A percentile compares a stretch with the other conserved stretches of the same genome.
Evolutionary conservation across 495 filamentous ascomycete genomes (phyloP).

Genomic region (Neurospora sp.): DNA sequence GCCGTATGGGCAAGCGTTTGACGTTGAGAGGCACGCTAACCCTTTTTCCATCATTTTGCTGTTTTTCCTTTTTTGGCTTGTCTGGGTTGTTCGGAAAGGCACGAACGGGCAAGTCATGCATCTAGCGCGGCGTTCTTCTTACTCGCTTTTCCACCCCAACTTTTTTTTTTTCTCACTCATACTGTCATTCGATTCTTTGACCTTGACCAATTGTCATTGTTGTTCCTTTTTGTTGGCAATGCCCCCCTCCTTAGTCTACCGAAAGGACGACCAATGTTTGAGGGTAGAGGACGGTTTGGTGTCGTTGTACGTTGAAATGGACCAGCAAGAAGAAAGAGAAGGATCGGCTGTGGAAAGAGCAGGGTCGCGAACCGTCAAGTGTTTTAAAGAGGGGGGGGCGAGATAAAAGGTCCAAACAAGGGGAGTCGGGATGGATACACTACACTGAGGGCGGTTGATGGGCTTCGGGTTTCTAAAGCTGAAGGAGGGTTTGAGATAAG

Average conservation of each 20-base stretch:
- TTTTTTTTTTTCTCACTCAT: background rate
- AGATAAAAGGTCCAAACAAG: background rate
- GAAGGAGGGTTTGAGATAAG: background rate
- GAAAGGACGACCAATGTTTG: background rate
- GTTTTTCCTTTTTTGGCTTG: background rate
- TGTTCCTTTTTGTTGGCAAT: background rate
- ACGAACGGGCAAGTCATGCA: background rate
- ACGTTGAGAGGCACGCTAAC: background rate
- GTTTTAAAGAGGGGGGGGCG: background rate
- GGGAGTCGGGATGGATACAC: background rate
- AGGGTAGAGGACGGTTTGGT: background rate
- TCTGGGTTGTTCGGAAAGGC: background rate
- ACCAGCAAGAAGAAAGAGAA: background rate
- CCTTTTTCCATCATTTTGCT: background rate
- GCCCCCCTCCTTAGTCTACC: background rate
- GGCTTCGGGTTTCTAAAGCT: background rate
- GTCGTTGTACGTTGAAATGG: background rate
- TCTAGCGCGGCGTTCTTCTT: slow-evolving; percentile 19
- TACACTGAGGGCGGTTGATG: background rate
- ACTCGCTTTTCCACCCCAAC: background rate
- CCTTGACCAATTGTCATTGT: background rate
- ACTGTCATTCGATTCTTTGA: background rate
- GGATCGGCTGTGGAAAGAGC: background rate
- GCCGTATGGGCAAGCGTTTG: background rate
- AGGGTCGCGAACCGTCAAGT: background rate